Base-by-base conservation (phyloP, 176 grass and related monocot genomes). In the Poa annua region DNA sequence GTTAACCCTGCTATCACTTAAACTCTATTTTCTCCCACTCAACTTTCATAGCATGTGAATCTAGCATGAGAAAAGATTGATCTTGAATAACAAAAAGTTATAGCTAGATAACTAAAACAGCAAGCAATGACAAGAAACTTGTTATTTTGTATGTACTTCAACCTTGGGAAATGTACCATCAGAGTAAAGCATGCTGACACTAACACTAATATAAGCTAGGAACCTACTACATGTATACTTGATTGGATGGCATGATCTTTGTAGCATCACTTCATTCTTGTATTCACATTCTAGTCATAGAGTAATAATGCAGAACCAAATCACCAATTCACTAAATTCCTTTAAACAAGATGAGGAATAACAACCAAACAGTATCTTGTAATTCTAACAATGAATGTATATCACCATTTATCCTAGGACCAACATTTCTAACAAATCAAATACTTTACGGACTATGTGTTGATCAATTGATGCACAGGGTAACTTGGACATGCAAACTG, bases 21-120 rank as follows among this genome's bases (percentile, higher is more conserved):
- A 61, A 44, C 38, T 60, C 38, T 24, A 61, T 41, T 22, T 61
- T 44, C 1, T 14, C 38, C 21, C 34, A 39, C 74, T 76, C 53
- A 57, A 57, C 74, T 34, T 76, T 38, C 36, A 5, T 61, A 60
- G 17, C 54, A 77, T 77, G 13, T 77, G 16, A 77, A 60, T 77
- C 13, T 57, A 39, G 20, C 53, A 78, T 34, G 21, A 39, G 33
- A 57, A 11, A 57, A 24, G 2, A 1, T 57, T 35, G 13, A 39
- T 57, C 20, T n/a, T 56, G 7, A 57, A 76, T 59, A 77, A 59
- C 14, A 78, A 9, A 47, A 32, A 77, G 20, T 22, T 7, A 82
- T 38, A 59, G 50, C 8, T 42, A 24, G 15, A 8, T 75, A 66
- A 19, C 4, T 15, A 56, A 47, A 47, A 79, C 42, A 63, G 9